Percentiles rank a stretch among this genome's conserved stretches.
phyloP scores from a whole-genome alignment of 352 stramenopile species.

The Phytophthora cactorum region DNA sequence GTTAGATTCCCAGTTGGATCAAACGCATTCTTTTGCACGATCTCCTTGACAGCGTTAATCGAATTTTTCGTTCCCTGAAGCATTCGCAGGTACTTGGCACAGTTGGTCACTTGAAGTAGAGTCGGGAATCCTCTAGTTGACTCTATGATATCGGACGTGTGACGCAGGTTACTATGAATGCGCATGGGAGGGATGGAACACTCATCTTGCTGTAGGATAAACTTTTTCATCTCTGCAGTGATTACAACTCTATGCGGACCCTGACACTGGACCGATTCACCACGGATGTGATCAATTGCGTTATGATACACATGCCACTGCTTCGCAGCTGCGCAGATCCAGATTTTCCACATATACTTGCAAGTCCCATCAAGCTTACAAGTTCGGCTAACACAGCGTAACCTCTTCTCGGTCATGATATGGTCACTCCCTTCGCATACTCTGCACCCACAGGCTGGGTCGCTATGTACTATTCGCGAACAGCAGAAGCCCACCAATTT shows the following conservation, averaged over 20 bases:
- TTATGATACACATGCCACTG: not conserved
- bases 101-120: conserved; percentile 3
- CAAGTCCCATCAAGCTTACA: not conserved
- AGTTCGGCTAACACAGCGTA: not conserved
- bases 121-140: not conserved
- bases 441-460: not conserved
- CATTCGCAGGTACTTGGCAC: conserved; percentile 3
- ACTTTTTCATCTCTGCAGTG: not conserved
- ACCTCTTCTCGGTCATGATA: conserved; percentile 1
- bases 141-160: not conserved
- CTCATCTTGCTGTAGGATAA: not conserved
- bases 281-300: not conserved
- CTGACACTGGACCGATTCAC: not conserved
- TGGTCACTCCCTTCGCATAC: not conserved
- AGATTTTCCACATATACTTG: conserved; percentile 6
- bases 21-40: no score
- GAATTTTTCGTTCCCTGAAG: not conserved
- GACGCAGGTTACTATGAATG: not conserved
- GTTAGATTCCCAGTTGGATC: no score
- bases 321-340: not conserved
- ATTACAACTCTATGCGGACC: not conserved
- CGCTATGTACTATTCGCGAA: not conserved
- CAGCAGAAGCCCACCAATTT: not conserved
- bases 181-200: not conserved
- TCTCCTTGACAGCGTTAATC: no score